Evolutionary conservation across 2,329 filamentous ascomycete genomes (phyloP).

Genomic region (Botrytis porri): DNA sequence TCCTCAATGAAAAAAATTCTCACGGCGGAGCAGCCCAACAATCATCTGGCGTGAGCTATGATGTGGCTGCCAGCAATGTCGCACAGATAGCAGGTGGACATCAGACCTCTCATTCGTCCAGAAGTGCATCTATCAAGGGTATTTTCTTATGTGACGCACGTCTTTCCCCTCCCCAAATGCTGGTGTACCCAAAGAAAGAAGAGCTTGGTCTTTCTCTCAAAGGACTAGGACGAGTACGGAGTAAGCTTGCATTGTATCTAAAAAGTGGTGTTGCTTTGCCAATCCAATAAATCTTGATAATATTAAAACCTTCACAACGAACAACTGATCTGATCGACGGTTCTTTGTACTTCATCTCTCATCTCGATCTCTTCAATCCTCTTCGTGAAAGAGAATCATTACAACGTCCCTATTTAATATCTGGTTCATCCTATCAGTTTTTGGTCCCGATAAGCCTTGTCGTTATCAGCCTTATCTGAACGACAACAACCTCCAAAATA

Average conservation of each 20-base stretch:
- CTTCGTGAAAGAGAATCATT: background rate
- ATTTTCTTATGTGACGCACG: background rate
- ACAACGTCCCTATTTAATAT: background rate
- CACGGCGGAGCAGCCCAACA: background rate
- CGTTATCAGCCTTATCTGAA: constrained; percentile 1
- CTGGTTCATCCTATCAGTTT: background rate
- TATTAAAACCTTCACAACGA: background rate
- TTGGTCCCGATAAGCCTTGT: background rate
- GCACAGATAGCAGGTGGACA: constrained; percentile 8
- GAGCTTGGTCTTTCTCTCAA: background rate
- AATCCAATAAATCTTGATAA: background rate
- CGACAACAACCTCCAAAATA: background rate
- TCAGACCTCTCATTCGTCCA: background rate
- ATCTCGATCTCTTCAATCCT: background rate
- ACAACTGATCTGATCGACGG: background rate
- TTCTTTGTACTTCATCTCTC: background rate
- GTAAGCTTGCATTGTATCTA: background rate
- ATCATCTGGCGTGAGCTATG: constrained; percentile 5
- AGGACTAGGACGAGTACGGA: background rate
- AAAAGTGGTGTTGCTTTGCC: background rate
- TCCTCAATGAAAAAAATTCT: background rate
- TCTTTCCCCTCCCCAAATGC: background rate
- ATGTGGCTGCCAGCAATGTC: constrained; percentile 16
- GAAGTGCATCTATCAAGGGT: background rate
- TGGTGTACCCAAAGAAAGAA: background rate